A percentile compares a stretch with the other conserved stretches of the same genome.
Conservation (phyloP, 164 flowering plant genomes). For the Cinnamomum micranthum region DNA sequence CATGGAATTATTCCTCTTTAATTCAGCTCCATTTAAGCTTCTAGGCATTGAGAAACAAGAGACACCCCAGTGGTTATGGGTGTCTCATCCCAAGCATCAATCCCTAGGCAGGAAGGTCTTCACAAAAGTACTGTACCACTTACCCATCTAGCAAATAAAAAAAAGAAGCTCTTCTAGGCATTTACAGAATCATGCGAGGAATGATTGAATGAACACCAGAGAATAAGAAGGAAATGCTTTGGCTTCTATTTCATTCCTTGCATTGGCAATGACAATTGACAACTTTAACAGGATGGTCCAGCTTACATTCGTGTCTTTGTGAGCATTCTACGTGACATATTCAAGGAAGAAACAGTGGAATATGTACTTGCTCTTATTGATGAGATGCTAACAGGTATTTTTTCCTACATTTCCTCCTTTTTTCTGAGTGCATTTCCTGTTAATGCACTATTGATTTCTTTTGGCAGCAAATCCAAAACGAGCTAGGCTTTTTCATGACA, state of each 20-base stretch:
- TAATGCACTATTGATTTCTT: slow-evolving; percentile 6
- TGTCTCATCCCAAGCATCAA: too few species aligned
- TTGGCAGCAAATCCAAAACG: slow-evolving; percentile 80
- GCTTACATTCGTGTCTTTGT: slow-evolving; percentile 84
- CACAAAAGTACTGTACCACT: too few species aligned
- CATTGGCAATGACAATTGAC: slow-evolving; percentile 8
- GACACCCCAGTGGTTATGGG: too few species aligned
- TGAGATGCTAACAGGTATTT: slow-evolving; percentile 90
- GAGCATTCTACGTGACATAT: slow-evolving; percentile 74
- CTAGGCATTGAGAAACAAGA: too few species aligned
- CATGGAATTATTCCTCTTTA: too few species aligned
- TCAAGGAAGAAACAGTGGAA: slow-evolving; percentile 92
- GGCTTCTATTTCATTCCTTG: not conserved
- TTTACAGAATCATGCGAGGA: too few species aligned
- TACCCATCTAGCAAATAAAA: too few species aligned
- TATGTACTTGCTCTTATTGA: slow-evolving; percentile 89
- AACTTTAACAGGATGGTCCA: slow-evolving; percentile 81
- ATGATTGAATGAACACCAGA: too few species aligned
- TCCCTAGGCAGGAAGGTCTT: too few species aligned
- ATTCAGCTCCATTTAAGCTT: too few species aligned
- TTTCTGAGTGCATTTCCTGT: slow-evolving; percentile 5
- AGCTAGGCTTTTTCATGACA: slow-evolving; percentile 85
- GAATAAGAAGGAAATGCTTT: too few species aligned
- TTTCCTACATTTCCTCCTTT: not conserved
- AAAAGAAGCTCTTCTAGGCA: too few species aligned